Conservation (phyloP, 352 stramenopile genomes). For the Phytopythium delawarense region DNA sequence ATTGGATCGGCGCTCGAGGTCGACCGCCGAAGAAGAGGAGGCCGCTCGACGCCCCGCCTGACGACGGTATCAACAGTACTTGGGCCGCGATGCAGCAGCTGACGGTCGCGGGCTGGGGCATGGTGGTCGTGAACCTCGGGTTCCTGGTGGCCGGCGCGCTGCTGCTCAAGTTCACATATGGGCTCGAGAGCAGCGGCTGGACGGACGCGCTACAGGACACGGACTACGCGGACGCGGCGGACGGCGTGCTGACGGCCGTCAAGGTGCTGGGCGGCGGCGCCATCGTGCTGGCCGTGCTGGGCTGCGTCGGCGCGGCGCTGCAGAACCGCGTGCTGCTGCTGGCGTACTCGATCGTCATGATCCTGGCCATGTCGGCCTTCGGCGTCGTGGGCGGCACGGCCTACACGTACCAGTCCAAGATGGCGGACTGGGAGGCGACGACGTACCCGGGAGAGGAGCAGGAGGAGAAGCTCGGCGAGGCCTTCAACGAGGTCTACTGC, state of each 20-base stretch:
- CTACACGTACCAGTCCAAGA: constrained; percentile 71
- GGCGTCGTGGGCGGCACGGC: constrained; percentile 59
- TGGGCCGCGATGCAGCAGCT: constrained; percentile 20
- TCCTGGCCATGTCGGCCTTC: constrained; percentile 67
- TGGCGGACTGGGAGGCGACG: constrained; percentile 46
- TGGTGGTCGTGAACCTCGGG: constrained; percentile 73
- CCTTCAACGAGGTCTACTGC: constrained; percentile 84
- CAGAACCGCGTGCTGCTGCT: constrained; percentile 67
- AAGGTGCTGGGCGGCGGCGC: constrained; percentile 46
- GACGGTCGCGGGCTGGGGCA: constrained; percentile 43
- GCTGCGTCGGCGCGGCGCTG: constrained; percentile 59
- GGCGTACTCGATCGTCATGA: constrained; percentile 71
- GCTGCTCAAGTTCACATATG: constrained; percentile 57
- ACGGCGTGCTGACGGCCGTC: constrained; percentile 40
- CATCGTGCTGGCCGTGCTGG: constrained; percentile 58
- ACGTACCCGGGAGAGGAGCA: constrained; percentile 46
- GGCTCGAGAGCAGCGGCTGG: constrained; percentile 63
- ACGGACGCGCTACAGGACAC: constrained; percentile 68
- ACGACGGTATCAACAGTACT: no score
- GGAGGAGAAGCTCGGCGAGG: constrained; percentile 57
- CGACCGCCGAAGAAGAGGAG: not conserved
- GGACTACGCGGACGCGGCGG: constrained; percentile 52
- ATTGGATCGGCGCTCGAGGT: not conserved
- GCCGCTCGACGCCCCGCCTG: no score
- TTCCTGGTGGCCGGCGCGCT: constrained; percentile 63